Conservation (phyloP, 2,329 filamentous ascomycete species). For the Alternaria brassicae region DNA sequence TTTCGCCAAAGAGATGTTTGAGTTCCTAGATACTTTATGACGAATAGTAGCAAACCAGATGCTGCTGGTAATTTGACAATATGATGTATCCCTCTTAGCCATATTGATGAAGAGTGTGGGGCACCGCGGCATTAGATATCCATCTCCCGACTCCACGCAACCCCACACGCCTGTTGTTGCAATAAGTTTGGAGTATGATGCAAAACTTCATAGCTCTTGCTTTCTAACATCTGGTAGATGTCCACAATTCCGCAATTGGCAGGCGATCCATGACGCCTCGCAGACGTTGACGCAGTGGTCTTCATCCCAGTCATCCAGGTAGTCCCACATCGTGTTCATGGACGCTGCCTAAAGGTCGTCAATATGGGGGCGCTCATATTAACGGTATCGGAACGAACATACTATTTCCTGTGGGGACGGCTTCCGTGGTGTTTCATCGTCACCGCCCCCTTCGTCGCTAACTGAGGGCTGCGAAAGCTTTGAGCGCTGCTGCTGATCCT, state of each 20-base stretch:
- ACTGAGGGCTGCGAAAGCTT: not conserved
- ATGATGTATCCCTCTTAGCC: not conserved
- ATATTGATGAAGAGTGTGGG: conserved; percentile 21
- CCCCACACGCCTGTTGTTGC: conserved; percentile 7
- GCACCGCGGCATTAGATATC: conserved; percentile 13
- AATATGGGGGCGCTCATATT: not conserved
- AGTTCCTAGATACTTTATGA: not conserved
- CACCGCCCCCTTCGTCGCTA: not conserved
- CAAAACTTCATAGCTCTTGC: conserved; percentile 14
- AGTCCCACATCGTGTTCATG: conserved; percentile 27
- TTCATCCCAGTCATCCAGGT: conserved; percentile 23
- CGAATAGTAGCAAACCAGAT: conserved; percentile 1
- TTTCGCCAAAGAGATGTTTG: not conserved
- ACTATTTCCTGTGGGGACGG: not conserved
- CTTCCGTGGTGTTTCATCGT: conserved; percentile 1
- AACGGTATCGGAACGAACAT: not conserved
- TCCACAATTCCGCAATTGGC: conserved; percentile 19
- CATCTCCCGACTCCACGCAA: not conserved
- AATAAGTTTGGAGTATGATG: not conserved
- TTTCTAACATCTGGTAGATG: conserved; percentile 17
- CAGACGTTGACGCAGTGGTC: conserved; percentile 25
- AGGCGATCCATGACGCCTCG: conserved; percentile 25
- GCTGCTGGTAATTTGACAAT: conserved; percentile 1
- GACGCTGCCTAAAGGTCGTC: conserved; percentile 16
- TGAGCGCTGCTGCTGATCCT: conserved; percentile 3